Conservation (phyloP, 768 basidiomycete species). For the Mycena chlorophos region DNA sequence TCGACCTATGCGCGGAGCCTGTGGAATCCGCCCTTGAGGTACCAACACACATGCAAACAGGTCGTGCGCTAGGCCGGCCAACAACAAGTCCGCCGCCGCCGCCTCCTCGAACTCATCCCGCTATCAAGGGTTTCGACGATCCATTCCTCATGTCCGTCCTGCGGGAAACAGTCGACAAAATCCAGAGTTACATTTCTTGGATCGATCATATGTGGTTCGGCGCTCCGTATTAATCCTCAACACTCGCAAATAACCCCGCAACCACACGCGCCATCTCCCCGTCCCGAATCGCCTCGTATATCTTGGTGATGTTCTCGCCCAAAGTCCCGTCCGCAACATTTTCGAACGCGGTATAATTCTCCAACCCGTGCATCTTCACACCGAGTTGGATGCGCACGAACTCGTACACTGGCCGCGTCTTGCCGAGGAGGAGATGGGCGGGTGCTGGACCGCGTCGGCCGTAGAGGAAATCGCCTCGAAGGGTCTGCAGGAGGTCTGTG, state of each 20-base stretch:
- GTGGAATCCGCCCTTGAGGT: constrained; percentile 3
- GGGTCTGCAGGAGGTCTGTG: constrained; percentile 44
- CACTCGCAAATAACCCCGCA: constrained; percentile 49
- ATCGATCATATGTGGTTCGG: constrained; percentile 50
- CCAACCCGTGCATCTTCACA: constrained; percentile 73
- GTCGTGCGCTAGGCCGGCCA: constrained; percentile 26
- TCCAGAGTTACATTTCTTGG: constrained; percentile 53
- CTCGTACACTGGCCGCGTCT: constrained; percentile 65
- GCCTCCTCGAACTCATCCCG: not conserved
- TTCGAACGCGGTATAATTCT: constrained; percentile 53
- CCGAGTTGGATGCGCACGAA: constrained; percentile 66
- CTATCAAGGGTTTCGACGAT: constrained; percentile 71
- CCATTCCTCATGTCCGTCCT: constrained; percentile 49
- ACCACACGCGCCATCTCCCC: constrained; percentile 64
- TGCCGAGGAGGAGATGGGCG: constrained; percentile 59
- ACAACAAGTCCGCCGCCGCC: not conserved
- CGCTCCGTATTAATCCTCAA: not conserved
- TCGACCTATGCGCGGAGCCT: constrained; percentile 25
- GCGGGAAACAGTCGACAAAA: constrained; percentile 40
- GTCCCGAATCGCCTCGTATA: constrained; percentile 76
- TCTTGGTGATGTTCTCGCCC: constrained; percentile 71
- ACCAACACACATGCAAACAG: constrained; percentile 34
- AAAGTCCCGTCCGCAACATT: constrained; percentile 56
- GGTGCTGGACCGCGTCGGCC: constrained; percentile 64
- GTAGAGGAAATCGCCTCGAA: constrained; percentile 59